phyloP scores from a whole-genome alignment of 2,329 filamentous ascomycete genomes.

The Emmonsiellopsis sp. region DNA sequence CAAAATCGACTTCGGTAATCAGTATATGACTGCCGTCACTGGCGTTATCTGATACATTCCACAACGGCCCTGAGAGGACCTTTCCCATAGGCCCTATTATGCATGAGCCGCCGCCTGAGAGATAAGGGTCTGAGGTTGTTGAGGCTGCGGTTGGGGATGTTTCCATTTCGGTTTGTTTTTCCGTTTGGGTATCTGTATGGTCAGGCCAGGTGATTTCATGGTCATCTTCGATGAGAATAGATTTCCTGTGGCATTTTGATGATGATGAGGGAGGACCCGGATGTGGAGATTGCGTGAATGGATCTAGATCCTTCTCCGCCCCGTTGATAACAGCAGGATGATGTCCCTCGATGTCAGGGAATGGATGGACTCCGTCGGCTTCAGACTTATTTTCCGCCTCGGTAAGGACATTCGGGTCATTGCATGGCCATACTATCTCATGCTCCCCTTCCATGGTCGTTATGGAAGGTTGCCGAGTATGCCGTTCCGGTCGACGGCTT shows the following conservation, averaged over 20 bases:
- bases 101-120: constrained; percentile 68
- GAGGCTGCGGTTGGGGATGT: constrained; percentile 3
- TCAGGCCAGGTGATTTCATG: constrained; percentile 32
- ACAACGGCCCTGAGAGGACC: constrained; percentile 70
- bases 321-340: background rate
- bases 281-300: background rate
- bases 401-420: constrained; percentile 7
- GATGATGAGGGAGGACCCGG: background rate
- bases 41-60: constrained; percentile 49
- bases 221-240: constrained; percentile 21
- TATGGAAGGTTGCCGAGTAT: constrained; percentile 17
- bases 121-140: constrained; percentile 37
- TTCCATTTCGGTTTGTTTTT: constrained; percentile 1
- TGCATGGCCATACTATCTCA: constrained; percentile 37
- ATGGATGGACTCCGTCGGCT: background rate
- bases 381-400: background rate
- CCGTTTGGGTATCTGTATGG: constrained; percentile 26
- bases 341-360: background rate
- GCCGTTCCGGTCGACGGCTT: background rate
- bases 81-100: constrained; percentile 73
- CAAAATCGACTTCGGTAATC: constrained; percentile 69
- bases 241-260: constrained; percentile 4
- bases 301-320: background rate
- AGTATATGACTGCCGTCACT: constrained; percentile 52
- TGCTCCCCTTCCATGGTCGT: constrained; percentile 33